Evolutionary conservation across 768 basidiomycete genomes (phyloP).

Genomic region (Mycena metata): DNA sequence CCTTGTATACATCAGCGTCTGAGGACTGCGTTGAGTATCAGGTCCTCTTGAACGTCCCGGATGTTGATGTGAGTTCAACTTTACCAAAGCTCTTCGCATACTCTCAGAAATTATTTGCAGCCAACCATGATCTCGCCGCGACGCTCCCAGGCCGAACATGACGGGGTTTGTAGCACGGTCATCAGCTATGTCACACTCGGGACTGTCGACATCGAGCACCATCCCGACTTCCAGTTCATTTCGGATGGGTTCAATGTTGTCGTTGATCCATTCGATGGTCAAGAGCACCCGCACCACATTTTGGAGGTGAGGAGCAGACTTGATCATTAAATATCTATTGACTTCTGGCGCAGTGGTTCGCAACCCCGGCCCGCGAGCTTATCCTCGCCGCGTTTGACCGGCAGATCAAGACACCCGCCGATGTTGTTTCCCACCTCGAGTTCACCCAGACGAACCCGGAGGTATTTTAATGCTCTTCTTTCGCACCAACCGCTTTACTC

Average conservation of each 20-base stretch:
- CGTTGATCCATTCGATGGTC: not conserved
- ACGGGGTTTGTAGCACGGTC: not conserved
- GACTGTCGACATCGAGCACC: conserved; percentile 5
- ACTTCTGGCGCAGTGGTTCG: conserved; percentile 13
- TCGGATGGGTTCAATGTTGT: conserved; percentile 5
- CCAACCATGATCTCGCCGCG: not conserved
- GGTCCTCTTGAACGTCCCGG: conserved; percentile 7
- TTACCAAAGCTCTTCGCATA: not conserved
- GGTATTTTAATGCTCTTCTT: no score
- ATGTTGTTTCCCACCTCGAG: conserved; percentile 10
- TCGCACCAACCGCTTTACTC: no score
- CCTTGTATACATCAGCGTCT: not conserved
- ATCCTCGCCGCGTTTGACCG: not conserved
- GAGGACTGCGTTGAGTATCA: conserved; percentile 11
- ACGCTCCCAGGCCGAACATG: conserved; percentile 1
- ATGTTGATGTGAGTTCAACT: conserved; percentile 9
- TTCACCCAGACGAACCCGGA: conserved; percentile 5
- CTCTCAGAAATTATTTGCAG: not conserved
- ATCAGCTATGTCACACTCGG: not conserved
- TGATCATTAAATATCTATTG: no score
- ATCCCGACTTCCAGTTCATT: not conserved
- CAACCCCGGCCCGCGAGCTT: conserved; percentile 8
- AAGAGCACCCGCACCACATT: conserved; percentile 12
- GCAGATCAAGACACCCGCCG: not conserved
- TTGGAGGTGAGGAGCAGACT: not conserved